Evolutionary conservation across 106 monocot genomes (phyloP), one percentile per base, ranked within the genome.

Genomic region (Iris macrosiphon): DNA sequence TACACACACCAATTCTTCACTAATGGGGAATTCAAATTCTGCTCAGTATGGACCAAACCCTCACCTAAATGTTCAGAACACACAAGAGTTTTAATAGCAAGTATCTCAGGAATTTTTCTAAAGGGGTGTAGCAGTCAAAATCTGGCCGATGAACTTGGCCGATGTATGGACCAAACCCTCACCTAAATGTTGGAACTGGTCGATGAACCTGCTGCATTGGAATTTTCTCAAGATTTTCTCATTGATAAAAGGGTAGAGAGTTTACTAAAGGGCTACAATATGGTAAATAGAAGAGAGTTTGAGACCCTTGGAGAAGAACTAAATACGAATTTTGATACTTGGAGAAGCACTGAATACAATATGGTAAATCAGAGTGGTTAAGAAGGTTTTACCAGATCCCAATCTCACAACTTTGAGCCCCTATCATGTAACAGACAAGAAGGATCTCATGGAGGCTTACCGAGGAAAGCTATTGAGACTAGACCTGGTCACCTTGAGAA

Each of bases 241-340:
- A 87, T 99, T 76, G 87, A 87, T 56, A 58, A 83, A 42, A 91
- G 98, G 64, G 75, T 99, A 69, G 81, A 59, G 38, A 69, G 70
- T 60, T 50, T 99, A 29, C 63, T 99, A 65, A 51, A 84, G 64
- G 98, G 98, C 35, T 73, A 61, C 67, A 61, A 59, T 42, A 48
- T 99, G 57, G 41, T 74, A 57, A 61, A 78, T 35, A 83, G 91
- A 27, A 80, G 57, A 57, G 98, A 99, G 63, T 68, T 99, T 42
- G 87, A 87, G 60, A 73, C 45, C 24, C 31, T 99, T 73, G 83
- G 75, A 81, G 98, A 91, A 91, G 75, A n/a, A n/a, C n/a, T n/a
- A n/a, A n/a, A n/a, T n/a, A n/a, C n/a, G n/a, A n/a, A n/a, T n/a
- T 63, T 60, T 54, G 61, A 66, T 55, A n/a, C n/a, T 66, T 78